Evolutionary conservation across 257 asterid species (phyloP).

Genomic region (Sherardia arvensis): DNA sequence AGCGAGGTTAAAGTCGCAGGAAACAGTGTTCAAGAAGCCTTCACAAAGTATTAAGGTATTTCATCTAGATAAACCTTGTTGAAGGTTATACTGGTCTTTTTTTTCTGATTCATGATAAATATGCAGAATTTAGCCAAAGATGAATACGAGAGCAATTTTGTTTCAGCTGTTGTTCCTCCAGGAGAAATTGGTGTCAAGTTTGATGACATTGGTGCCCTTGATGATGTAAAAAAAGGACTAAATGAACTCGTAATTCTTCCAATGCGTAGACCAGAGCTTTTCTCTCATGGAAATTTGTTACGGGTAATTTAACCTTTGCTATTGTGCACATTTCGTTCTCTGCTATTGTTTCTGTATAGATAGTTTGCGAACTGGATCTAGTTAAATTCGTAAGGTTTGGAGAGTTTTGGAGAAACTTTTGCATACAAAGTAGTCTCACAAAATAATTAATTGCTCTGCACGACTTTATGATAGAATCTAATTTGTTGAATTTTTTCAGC

Average conservation of each 20-base stretch:
- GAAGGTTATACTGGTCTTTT: conserved; percentile 2
- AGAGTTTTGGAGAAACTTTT: background rate
- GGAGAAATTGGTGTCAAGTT: conserved; percentile 95
- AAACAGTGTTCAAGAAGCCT: conserved; percentile 63
- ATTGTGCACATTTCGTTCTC: background rate
- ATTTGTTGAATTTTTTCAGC: conserved; percentile 35
- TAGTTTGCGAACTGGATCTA: background rate
- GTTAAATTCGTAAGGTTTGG: background rate
- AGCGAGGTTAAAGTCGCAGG: conserved; percentile 78
- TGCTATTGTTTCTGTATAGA: background rate
- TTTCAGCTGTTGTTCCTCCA: conserved; percentile 94
- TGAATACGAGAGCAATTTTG: conserved; percentile 93
- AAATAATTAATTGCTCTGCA: background rate
- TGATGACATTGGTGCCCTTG: conserved; percentile 97
- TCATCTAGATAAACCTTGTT: conserved; percentile 10
- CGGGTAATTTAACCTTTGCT: conserved; percentile 40
- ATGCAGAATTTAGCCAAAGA: conserved; percentile 90
- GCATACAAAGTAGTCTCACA: background rate
- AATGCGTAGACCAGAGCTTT: conserved; percentile 96
- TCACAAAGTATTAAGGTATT: conserved; percentile 76
- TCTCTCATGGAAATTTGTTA: conserved; percentile 84
- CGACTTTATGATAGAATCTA: background rate
- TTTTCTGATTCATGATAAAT: conserved; percentile 13
- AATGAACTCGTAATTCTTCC: conserved; percentile 98
- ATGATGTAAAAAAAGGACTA: conserved; percentile 80